Evolutionary conservation across 208 protist species (phyloP), one percentile per base, ranked within the genome.

Genomic region (Tritrichomonas foetus): DNA sequence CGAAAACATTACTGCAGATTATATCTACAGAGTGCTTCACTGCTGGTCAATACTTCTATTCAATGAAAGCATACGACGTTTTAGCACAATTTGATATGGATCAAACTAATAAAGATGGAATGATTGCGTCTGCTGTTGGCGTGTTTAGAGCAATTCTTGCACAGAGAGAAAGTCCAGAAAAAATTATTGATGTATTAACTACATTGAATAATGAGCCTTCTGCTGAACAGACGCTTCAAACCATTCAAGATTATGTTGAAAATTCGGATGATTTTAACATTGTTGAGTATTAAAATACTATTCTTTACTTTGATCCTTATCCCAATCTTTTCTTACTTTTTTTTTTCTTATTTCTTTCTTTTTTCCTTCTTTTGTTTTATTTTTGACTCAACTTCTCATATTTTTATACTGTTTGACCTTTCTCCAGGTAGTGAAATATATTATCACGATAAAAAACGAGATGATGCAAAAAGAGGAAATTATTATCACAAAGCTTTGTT

Each of bases 11-110:
- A 1, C 57, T 93, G 14, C 36, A 93, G 11, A 72, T 93, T 44
- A 93, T 93, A 9, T 47, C 89, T 20, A 72, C 50, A 41, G 50
- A 93, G 9, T 93, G 89, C 36, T 93, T 57, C 33, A 5, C 3
- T 47, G 8, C 25, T 5, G 89, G 89, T 22, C 36, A 64, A 27
- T 93, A 57, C 36, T 93, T 74, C 44, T 93, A 93, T 36, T 50
- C 89, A 25, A 69, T 69, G 55, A 93, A 72, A 64, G 89, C 89
- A 50, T 93, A 72, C 27, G 55, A 93, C 16, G 55, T 69, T 47
- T 9, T 93, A 0, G 13, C 78, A 1, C 41, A 89, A 36, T 89
- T 57, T 49, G 78, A 89, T 57, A 53, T 89, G 5, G 47, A 57
- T 39, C 47, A 41, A 61, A 22, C 27, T 2, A 53, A 33, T 27